Percentiles rank a stretch among this genome's conserved stretches.
phyloP scores from a whole-genome alignment of 768 basidiomycete genomes.

The Phlegmacium glaucopus region DNA sequence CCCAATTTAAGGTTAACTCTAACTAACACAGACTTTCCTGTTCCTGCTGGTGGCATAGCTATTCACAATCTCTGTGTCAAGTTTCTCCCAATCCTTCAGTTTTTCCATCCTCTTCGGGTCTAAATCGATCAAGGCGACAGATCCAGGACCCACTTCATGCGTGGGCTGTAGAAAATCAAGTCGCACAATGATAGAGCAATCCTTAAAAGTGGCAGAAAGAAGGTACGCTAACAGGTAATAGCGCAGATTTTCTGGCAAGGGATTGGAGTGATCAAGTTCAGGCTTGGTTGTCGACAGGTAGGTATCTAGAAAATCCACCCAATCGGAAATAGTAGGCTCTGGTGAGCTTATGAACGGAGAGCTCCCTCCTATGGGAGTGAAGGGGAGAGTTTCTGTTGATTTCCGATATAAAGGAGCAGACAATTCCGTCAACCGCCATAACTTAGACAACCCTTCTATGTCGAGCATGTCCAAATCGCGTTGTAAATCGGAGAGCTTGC shows the following conservation, averaged over 20 bases:
- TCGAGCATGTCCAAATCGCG: constrained; percentile 77
- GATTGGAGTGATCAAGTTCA: constrained; percentile 33
- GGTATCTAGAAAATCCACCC: constrained; percentile 56
- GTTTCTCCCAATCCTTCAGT: constrained; percentile 64
- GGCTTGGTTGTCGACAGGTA: constrained; percentile 39
- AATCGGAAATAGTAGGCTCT: constrained; percentile 63
- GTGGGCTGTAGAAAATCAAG: constrained; percentile 27
- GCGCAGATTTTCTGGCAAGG: constrained; percentile 43
- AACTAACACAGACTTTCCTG: constrained; percentile 32
- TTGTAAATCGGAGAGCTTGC: constrained; percentile 58
- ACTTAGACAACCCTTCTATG: constrained; percentile 70
- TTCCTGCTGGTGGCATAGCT: constrained; percentile 16
- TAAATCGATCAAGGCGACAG: constrained; percentile 77
- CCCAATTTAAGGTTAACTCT: constrained; percentile 9
- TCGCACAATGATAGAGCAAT: constrained; percentile 68
- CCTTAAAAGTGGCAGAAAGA: constrained; percentile 93
- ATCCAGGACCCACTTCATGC: constrained; percentile 18
- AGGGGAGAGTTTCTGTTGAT: constrained; percentile 11
- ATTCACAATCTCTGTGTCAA: constrained; percentile 62
- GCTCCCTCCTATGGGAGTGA: constrained; percentile 29
- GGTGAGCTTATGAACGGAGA: constrained; percentile 25
- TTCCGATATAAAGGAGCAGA: constrained; percentile 21
- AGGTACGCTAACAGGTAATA: constrained; percentile 73
- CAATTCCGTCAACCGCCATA: constrained; percentile 34
- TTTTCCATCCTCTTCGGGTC: constrained; percentile 73